Percentiles rank a stretch among this genome's conserved stretches.
Conservation (phyloP, 306 rosid genomes). For the Acacia crassicarpa region DNA sequence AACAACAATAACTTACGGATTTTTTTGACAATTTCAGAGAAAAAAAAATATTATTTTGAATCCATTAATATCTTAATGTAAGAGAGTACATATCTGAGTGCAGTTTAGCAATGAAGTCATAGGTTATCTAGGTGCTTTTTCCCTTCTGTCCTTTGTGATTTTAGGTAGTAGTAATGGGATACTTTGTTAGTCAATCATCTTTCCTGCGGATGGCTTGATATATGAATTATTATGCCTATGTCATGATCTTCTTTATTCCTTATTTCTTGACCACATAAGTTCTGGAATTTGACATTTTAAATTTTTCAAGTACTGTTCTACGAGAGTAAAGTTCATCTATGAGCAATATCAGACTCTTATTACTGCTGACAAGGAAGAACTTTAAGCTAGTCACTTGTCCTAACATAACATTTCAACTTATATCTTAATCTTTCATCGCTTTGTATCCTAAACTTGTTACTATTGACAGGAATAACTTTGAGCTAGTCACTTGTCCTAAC, state of each 20-base stretch:
- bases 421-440: neutral
- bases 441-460: too few species aligned
- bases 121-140: neutral
- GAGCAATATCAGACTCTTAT: neutral
- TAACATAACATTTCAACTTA: neutral
- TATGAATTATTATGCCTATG: neutral
- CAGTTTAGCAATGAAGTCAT: slow-evolving; percentile 12
- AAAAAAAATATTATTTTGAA: too few species aligned
- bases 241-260: neutral
- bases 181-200: slow-evolving; percentile 17
- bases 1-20: too few species aligned
- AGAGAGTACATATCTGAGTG: too few species aligned
- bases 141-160: neutral
- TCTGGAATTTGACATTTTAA: neutral
- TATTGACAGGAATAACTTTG: neutral
- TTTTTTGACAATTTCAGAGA: too few species aligned
- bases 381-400: neutral
- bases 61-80: too few species aligned
- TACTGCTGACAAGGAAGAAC: neutral
- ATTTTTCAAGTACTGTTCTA: neutral
- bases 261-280: neutral
- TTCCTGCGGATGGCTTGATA: slow-evolving; percentile 10
- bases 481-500: neutral
- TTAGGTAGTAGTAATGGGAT: slow-evolving; percentile 21
- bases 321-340: neutral